These are phyloP conservation scores for Hibiscus mutabilis DNA, from an alignment of 345 rosid genomes.

Conservation along the genomic window DNA sequence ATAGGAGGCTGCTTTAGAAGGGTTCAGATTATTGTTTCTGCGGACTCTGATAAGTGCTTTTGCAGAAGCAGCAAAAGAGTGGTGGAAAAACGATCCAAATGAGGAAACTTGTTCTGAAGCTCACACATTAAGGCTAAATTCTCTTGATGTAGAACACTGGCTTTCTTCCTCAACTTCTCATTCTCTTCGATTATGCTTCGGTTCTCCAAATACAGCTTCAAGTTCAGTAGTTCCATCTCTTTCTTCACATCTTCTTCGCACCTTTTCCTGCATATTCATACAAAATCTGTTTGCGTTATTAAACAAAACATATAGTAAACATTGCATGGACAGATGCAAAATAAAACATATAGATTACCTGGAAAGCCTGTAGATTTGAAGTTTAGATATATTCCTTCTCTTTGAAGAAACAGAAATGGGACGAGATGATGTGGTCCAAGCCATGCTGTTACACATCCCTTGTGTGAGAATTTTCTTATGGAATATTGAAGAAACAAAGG, in stretches of 20 bases:
- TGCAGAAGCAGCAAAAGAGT: too few species aligned
- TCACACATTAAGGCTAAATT: constrained; percentile 43
- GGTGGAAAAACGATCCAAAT: too few species aligned
- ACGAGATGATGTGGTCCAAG: constrained; percentile 23
- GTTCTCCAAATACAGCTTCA: constrained; percentile 59
- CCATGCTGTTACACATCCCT: constrained; percentile 34
- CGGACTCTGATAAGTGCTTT: neutral
- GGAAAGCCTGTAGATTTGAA: constrained; percentile 40
- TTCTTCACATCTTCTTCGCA: constrained; percentile 21
- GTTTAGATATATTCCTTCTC: constrained; percentile 30
- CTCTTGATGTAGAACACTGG: constrained; percentile 49
- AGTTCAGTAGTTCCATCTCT: constrained; percentile 48
- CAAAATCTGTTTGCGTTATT: neutral
- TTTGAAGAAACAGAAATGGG: constrained; percentile 19
- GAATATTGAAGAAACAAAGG: neutral
- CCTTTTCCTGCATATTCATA: constrained; percentile 16
- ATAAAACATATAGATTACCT: constrained; percentile 18
- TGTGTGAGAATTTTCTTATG: neutral
- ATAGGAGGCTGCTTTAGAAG: too few species aligned
- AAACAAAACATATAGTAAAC: neutral
- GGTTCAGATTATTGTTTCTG: neutral
- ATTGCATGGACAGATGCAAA: neutral
- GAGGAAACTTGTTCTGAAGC: constrained; percentile 9
- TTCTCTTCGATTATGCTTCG: constrained; percentile 52
- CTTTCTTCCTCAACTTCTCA: constrained; percentile 50